These are phyloP conservation scores for Starmerella kuoi DNA, from an alignment of 805 yeast species.

Conservation along the genomic window DNA sequence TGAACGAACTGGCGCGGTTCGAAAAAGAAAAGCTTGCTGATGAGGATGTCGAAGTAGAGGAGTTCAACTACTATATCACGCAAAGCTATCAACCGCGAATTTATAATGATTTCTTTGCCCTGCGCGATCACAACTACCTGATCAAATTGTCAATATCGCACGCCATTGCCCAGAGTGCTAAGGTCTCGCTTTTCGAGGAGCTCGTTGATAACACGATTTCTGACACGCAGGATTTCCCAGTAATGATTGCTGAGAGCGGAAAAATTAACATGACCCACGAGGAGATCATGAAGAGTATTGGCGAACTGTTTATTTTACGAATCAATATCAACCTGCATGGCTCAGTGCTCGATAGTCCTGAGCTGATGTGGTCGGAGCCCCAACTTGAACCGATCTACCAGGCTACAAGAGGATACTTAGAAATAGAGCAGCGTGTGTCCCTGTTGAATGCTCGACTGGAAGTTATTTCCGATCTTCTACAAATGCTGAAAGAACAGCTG, in stretches of 20 bases:
- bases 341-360: slow-evolving; percentile 83
- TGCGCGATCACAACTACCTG: slow-evolving; percentile 83
- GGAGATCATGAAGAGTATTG: slow-evolving; percentile 94
- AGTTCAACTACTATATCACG: slow-evolving; percentile 88
- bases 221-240: slow-evolving; percentile 94
- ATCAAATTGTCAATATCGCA: slow-evolving; percentile 84
- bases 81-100: slow-evolving; percentile 90
- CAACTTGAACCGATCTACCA: slow-evolving; percentile 95
- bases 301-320: slow-evolving; percentile 76
- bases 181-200: slow-evolving; percentile 90
- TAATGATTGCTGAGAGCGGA: slow-evolving; percentile 87
- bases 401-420: slow-evolving; percentile 90
- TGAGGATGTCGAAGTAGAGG: slow-evolving; percentile 89
- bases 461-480: slow-evolving; percentile 82
- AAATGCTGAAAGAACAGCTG: slow-evolving; percentile 92
- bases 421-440: slow-evolving; percentile 86
- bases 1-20: slow-evolving; percentile 76
- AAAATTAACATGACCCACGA: slow-evolving; percentile 88
- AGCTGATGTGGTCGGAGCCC: slow-evolving; percentile 98
- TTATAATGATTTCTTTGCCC: slow-evolving; percentile 87
- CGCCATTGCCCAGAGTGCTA: slow-evolving; percentile 91
- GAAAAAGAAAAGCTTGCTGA: slow-evolving; percentile 80
- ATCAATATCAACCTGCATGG: slow-evolving; percentile 37
- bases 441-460: slow-evolving; percentile 83
- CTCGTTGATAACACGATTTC: slow-evolving; percentile 93